phyloP scores from a whole-genome alignment of 345 rosid species.

The Sonneratia alba region DNA sequence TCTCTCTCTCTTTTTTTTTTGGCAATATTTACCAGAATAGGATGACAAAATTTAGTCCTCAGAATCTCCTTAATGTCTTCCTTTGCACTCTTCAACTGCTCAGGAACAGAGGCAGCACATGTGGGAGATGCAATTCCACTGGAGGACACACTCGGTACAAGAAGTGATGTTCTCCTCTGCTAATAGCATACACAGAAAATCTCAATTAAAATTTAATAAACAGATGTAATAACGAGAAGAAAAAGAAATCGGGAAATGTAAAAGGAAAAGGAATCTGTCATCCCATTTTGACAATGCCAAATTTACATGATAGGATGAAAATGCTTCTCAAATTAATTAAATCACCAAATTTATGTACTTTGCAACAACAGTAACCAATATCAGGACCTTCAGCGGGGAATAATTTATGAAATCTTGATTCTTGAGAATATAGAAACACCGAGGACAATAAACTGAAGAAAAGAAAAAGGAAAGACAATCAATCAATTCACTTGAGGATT shows the following conservation, averaged over 20 bases:
- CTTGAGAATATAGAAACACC: neutral
- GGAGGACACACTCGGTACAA: constrained; percentile 19
- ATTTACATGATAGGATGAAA: neutral
- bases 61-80: constrained; percentile 84
- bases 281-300: neutral
- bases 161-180: constrained; percentile 31
- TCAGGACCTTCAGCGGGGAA: too few relatives aligned
- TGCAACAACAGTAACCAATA: neutral
- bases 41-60: constrained; percentile 67
- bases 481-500: neutral
- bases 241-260: neutral
- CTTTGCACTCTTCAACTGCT: constrained; percentile 74
- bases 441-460: neutral
- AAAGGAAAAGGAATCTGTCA: neutral
- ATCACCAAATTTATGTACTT: neutral
- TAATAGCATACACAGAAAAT: constrained; percentile 14
- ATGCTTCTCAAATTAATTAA: too few relatives aligned
- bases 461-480: neutral
- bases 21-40: constrained; percentile 44
- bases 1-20: too few relatives aligned
- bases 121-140: constrained; percentile 26
- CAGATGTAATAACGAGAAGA: neutral
- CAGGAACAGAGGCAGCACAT: constrained; percentile 66
- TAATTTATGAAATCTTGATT: neutral
- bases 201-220: neutral